phyloP scores from a whole-genome alignment of 768 basidiomycete genomes.

The Lactifluus volemus region DNA sequence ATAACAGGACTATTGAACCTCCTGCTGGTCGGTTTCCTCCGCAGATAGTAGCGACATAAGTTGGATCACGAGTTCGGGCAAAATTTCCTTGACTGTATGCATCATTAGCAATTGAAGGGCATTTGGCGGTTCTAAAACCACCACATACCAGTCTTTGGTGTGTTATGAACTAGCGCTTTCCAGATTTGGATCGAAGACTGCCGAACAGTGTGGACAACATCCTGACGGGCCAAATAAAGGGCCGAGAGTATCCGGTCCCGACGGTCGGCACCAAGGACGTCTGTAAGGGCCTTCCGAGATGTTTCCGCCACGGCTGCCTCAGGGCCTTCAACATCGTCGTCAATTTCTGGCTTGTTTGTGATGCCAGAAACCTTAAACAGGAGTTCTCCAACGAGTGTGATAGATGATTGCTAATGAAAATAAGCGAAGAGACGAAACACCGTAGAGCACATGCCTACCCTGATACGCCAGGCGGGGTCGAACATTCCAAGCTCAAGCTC shows the following conservation, averaged over 20 bases:
- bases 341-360: conserved; percentile 75
- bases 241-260: conserved; percentile 87
- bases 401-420: conserved; percentile 73
- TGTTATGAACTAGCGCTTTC: conserved; percentile 96
- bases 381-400: conserved; percentile 91
- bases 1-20: conserved; percentile 39
- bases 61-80: conserved; percentile 75
- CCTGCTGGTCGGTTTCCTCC: conserved; percentile 78
- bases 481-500: conserved; percentile 95
- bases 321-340: conserved; percentile 66
- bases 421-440: neutral
- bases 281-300: conserved; percentile 77
- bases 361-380: conserved; percentile 97
- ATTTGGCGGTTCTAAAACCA: neutral
- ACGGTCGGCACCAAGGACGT: conserved; percentile 81
- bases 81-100: conserved; percentile 70
- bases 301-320: conserved; percentile 64
- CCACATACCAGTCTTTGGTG: conserved; percentile 73
- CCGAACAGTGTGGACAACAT: conserved; percentile 80
- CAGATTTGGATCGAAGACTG: conserved; percentile 92
- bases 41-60: conserved; percentile 72
- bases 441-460: conserved; percentile 42
- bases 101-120: conserved; percentile 1
- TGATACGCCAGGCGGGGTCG: conserved; percentile 89
- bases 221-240: conserved; percentile 89